Conservation (phyloP, 1,284 basidiomycete genomes). For the Puccinia polysora region DNA sequence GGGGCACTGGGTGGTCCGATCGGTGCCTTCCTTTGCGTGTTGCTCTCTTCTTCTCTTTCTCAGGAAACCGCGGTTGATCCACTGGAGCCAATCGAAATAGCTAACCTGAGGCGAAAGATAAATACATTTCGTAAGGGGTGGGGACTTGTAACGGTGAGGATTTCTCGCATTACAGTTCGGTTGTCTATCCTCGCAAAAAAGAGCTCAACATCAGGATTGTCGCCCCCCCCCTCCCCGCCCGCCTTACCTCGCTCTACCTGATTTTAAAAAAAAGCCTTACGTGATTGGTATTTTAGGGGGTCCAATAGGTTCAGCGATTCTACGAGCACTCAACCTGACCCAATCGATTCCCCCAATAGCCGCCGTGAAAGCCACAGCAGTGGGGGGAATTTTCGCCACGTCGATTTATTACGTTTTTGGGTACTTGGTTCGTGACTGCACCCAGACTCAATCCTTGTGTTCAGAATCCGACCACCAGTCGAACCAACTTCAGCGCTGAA, state of each 20-base stretch:
- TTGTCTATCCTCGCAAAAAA: too few species aligned
- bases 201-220: neutral
- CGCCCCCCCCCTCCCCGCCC: neutral
- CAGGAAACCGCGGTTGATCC: neutral
- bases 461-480: too few species aligned
- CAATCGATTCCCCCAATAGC: constrained; percentile 18
- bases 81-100: constrained; percentile 5
- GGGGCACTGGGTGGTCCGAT: constrained; percentile 28
- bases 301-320: constrained; percentile 21
- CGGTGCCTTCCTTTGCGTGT: constrained; percentile 15
- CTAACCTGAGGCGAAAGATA: neutral
- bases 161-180: neutral
- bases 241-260: neutral
- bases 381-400: constrained; percentile 27
- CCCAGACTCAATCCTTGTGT: too few species aligned
- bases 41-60: constrained; percentile 1
- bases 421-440: constrained; percentile 20
- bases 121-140: neutral
- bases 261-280: constrained; percentile 15
- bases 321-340: constrained; percentile 2
- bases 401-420: constrained; percentile 25
- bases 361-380: constrained; percentile 14
- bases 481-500: too few species aligned
- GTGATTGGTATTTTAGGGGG: constrained; percentile 14
- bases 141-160: constrained; percentile 17